These are phyloP conservation scores for Dichotomopilus funicola DNA, from an alignment of 2,329 filamentous ascomycete genomes.

Conservation along the genomic window DNA sequence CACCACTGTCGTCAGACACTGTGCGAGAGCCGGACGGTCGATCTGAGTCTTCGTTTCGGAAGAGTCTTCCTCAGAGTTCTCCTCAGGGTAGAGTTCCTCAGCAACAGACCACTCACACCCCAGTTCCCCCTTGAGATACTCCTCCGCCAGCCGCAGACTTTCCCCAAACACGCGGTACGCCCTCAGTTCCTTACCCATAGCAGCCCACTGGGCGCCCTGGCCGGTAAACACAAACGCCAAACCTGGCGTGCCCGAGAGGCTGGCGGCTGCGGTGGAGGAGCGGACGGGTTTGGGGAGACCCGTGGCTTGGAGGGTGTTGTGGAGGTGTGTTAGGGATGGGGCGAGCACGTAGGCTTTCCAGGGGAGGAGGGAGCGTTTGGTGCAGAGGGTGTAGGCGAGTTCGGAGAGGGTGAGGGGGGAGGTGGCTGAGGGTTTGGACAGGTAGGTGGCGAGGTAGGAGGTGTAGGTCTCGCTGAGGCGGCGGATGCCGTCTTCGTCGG, in stretches of 20 bases:
- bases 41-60: not conserved
- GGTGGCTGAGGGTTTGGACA: not conserved
- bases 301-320: too few species aligned
- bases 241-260: too few species aligned
- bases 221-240: too few species aligned
- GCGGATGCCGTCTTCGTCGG: too few species aligned
- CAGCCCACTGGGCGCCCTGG: too few species aligned
- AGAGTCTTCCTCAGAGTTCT: not conserved
- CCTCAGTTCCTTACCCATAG: not conserved
- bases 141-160: not conserved
- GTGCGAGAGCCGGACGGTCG: not conserved
- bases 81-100: not conserved
- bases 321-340: too few species aligned
- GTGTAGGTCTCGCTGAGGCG: not conserved
- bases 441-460: not conserved
- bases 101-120: not conserved
- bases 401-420: not conserved
- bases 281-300: too few species aligned
- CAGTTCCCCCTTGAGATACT: not conserved
- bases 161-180: not conserved
- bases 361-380: conserved; percentile 29
- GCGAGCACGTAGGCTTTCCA: too few species aligned
- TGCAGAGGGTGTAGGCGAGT: conserved; percentile 4
- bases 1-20: not conserved
- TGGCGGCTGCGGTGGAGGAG: too few species aligned